Evolutionary conservation across 1,284 basidiomycete genomes (phyloP).

Genomic region (Papiliotrema laurentii): DNA sequence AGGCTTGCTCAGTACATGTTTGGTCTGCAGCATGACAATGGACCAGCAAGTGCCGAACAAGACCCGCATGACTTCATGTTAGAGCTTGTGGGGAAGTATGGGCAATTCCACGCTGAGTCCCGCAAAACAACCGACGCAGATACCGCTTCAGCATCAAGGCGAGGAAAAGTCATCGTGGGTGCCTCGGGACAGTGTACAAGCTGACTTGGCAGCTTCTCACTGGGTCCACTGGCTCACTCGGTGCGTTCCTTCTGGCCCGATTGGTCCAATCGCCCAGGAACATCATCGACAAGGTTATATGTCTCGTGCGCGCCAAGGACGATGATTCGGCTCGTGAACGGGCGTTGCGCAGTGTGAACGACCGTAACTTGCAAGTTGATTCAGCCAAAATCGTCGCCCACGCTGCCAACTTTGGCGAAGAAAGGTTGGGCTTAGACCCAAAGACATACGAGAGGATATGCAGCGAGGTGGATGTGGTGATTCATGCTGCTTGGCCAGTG

Average conservation of each 20-base stretch:
- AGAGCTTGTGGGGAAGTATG: constrained; percentile 33
- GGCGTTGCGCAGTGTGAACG: constrained; percentile 11
- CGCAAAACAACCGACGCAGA: too few species aligned
- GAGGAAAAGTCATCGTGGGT: constrained; percentile 13
- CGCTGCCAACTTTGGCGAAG: constrained; percentile 11
- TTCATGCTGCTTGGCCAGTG: constrained; percentile 42
- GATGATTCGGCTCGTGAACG: constrained; percentile 20
- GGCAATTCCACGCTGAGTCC: constrained; percentile 16
- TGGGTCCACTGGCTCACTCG: constrained; percentile 48
- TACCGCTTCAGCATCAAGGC: too few species aligned
- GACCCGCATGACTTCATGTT: constrained; percentile 28
- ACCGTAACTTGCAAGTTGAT: constrained; percentile 10
- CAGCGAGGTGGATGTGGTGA: constrained; percentile 13
- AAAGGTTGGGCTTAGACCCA: constrained; percentile 12
- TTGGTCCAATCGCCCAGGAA: constrained; percentile 10
- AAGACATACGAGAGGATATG: constrained; percentile 12
- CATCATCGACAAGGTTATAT: constrained; percentile 30
- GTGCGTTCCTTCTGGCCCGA: constrained; percentile 40
- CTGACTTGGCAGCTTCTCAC: constrained; percentile 44
- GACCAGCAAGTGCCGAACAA: constrained; percentile 1
- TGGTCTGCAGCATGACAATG: constrained; percentile 15
- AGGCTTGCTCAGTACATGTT: constrained; percentile 20
- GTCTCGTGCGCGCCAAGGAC: constrained; percentile 42
- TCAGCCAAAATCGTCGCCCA: constrained; percentile 5
- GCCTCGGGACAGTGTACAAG: background rate